Base-by-base conservation (phyloP, 768 basidiomycete species). In the Trametes meyenii region DNA sequence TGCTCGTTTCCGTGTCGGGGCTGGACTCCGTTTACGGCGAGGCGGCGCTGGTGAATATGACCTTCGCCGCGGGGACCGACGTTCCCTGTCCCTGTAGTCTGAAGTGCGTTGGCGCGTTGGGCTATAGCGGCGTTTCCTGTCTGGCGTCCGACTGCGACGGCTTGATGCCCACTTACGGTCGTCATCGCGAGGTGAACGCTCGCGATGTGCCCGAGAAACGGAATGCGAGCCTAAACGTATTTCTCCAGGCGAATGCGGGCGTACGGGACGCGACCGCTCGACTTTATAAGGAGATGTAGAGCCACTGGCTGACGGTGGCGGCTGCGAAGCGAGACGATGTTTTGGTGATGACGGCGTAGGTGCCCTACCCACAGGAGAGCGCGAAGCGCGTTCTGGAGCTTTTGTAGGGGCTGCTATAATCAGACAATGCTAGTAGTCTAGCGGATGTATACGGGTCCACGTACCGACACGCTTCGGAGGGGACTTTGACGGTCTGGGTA, bases 381-480 rank as follows among this genome's bases (percentile, higher is more conserved):
- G 57, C 3, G 64, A 60, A 1, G 53, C 50, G 1, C 39, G 52
- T 19, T 59, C 58, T 11, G 50, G n/a, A 10, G 38, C 49, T 21
- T 53, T 52, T 8, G 39, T 5, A 23, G 63, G 50, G 19, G 46
- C 60, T 61, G 33, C 7, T 57, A 26, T 29, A 50, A 49, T 59
- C 35, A 64, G 59, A 35, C 8, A 16, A 17, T 44, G 33, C 13
- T 48, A 21, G 29, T 33, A 8, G 29, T 33, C 13, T n/a, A 8
- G 40, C n/a, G 6, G 23, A 46, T 4, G 43, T n/a, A 16, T 11
- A 58, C 23, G n/a, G 7, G 40, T 7, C 1, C 48, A 58, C 69
- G 38, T 49, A 70, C 69, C 64, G 24, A 68, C 61, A 10, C 66
- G 59, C 5, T 66, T 67, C n/a, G 69, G 69, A 3, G 69, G 69